A percentile compares a stretch with the other conserved stretches of the same genome.
phyloP scores from a whole-genome alignment of 441 rosid genomes.

The Jatropha multifida region DNA sequence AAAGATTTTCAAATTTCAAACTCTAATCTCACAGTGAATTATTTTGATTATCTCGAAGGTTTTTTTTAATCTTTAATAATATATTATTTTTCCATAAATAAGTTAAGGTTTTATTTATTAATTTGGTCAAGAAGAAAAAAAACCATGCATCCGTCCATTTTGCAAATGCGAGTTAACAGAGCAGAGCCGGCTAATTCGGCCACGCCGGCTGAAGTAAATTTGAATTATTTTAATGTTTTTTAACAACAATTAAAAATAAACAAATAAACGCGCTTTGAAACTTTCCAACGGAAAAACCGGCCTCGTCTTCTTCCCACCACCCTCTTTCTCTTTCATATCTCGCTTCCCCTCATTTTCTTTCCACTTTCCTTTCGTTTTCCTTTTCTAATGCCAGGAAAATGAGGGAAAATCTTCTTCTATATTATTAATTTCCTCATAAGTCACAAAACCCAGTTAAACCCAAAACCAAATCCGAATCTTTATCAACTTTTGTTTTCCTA shows the following conservation, averaged over 20 bases:
- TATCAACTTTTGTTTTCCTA: neutral
- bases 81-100: too few species aligned
- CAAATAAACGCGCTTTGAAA: slow-evolving; percentile 19
- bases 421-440: neutral
- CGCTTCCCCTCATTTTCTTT: neutral
- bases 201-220: too few species aligned
- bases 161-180: too few species aligned
- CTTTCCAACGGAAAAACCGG: slow-evolving; percentile 41
- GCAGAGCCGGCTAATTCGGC: too few species aligned
- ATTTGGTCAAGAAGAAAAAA: too few species aligned
- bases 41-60: too few species aligned
- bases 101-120: too few species aligned
- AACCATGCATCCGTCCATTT: too few species aligned
- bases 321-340: neutral
- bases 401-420: neutral
- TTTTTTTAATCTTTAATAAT: too few species aligned
- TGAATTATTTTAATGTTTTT: too few species aligned
- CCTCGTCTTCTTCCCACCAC: slow-evolving; percentile 3
- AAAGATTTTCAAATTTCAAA: too few species aligned
- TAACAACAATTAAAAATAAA: neutral
- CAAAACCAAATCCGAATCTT: neutral
- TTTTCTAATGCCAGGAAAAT: neutral
- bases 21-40: too few species aligned
- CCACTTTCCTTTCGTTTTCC: neutral
- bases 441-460: neutral